These are phyloP conservation scores for Pleurotus giganteus DNA, from an alignment of 768 basidiomycete species.

Conservation along the genomic window DNA sequence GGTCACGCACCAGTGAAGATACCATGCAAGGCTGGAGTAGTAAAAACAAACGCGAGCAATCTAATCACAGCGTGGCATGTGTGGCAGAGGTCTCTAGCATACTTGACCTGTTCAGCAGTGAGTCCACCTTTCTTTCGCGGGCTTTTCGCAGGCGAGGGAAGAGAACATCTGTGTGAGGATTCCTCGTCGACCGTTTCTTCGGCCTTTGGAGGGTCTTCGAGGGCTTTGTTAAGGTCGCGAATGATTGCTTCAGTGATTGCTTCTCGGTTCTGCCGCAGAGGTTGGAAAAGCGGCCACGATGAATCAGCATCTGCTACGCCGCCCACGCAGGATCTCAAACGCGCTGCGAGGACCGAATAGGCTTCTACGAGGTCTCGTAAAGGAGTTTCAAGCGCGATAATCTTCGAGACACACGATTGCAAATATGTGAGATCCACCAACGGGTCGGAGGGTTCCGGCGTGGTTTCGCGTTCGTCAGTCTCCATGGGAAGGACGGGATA, in stretches of 20 bases:
- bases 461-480: slow-evolving; percentile 50
- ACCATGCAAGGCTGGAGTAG: slow-evolving; percentile 53
- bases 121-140: slow-evolving; percentile 62
- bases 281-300: slow-evolving; percentile 72
- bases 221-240: slow-evolving; percentile 64
- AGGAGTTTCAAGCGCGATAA: slow-evolving; percentile 47
- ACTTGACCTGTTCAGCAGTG: slow-evolving; percentile 75
- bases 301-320: slow-evolving; percentile 51
- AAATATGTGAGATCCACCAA: slow-evolving; percentile 64
- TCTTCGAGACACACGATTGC: slow-evolving; percentile 57
- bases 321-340: slow-evolving; percentile 49
- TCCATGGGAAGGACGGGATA: slow-evolving; percentile 36
- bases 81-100: slow-evolving; percentile 76
- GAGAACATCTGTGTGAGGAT: slow-evolving; percentile 24
- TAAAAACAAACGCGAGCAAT: slow-evolving; percentile 58
- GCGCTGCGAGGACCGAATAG: slow-evolving; percentile 66
- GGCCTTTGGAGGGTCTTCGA: slow-evolving; percentile 50
- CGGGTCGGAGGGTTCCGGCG: slow-evolving; percentile 76
- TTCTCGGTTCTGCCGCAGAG: slow-evolving; percentile 53
- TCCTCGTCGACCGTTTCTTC: slow-evolving; percentile 26
- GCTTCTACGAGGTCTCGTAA: slow-evolving; percentile 67
- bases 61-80: slow-evolving; percentile 70
- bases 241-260: slow-evolving; percentile 57
- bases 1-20: slow-evolving; percentile 57
- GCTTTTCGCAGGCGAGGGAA: slow-evolving; percentile 71